Evolutionary conservation across 805 yeast genomes (phyloP).

Genomic region (Scheffersomyces coipomensis): DNA sequence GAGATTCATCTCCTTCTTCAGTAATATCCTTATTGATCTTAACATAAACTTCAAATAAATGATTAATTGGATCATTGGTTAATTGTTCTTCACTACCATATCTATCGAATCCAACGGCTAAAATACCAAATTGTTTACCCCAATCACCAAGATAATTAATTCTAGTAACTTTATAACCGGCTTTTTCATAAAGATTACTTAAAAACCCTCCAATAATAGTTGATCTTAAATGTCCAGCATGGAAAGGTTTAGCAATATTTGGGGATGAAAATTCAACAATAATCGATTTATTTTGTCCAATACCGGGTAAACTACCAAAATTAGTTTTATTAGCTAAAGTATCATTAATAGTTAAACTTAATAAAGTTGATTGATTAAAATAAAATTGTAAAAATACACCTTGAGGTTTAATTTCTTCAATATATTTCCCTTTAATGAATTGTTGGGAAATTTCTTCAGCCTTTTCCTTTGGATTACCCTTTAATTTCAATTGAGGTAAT

Average conservation of each 20-base stretch:
- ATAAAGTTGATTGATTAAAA: constrained; percentile 66
- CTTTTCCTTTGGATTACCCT: constrained; percentile 80
- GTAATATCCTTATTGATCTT: constrained; percentile 74
- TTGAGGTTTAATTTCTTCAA: constrained; percentile 71
- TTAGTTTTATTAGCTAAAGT: constrained; percentile 55
- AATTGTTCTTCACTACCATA: constrained; percentile 80
- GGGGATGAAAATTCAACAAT: constrained; percentile 95
- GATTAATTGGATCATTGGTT: constrained; percentile 82
- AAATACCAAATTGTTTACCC: constrained; percentile 98
- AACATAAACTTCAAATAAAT: constrained; percentile 92
- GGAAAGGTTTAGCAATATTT: constrained; percentile 98
- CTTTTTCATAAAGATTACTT: constrained; percentile 81
- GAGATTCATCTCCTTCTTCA: constrained; percentile 54
- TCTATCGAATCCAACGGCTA: constrained; percentile 87
- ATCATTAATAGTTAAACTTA: constrained; percentile 68
- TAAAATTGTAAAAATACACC: constrained; percentile 92
- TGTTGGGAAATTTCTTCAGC: constrained; percentile 69
- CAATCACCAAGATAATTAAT: constrained; percentile 97
- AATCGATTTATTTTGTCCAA: constrained; percentile 62
- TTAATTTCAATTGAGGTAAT: constrained; percentile 77
- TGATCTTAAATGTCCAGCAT: constrained; percentile 97
- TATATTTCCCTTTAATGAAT: constrained; percentile 70
- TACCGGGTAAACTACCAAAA: constrained; percentile 79
- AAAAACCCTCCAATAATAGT: constrained; percentile 97
- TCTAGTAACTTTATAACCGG: constrained; percentile 91